Evolutionary conservation across 2,329 filamentous ascomycete species (phyloP).

Genomic region (Microsporum ferrugineum): DNA sequence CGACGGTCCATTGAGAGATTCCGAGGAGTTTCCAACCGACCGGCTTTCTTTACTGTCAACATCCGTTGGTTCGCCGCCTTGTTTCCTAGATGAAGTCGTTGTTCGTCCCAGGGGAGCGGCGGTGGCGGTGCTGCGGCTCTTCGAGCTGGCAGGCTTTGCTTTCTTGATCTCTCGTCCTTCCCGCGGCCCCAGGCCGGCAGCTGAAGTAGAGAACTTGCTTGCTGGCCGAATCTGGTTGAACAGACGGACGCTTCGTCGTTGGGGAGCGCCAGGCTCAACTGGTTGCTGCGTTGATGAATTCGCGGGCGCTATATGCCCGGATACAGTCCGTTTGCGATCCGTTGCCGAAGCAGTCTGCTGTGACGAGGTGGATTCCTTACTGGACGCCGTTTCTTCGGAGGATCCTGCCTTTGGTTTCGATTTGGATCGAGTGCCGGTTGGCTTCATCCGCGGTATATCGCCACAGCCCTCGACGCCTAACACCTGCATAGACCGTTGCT

Average conservation of each 20-base stretch:
- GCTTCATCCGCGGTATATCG: slow-evolving; percentile 55
- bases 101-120: slow-evolving; percentile 72
- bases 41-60: slow-evolving; percentile 53
- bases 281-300: slow-evolving; percentile 38
- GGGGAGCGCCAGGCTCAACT: slow-evolving; percentile 52
- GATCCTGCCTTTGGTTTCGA: slow-evolving; percentile 29
- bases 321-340: slow-evolving; percentile 84
- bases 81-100: slow-evolving; percentile 82
- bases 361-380: slow-evolving; percentile 24
- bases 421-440: slow-evolving; percentile 36
- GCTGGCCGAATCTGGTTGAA: slow-evolving; percentile 59
- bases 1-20: slow-evolving; percentile 19
- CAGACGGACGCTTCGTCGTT: slow-evolving; percentile 61
- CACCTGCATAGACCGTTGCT: slow-evolving; percentile 44
- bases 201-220: slow-evolving; percentile 49
- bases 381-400: slow-evolving; percentile 28
- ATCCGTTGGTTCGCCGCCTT: slow-evolving; percentile 51
- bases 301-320: slow-evolving; percentile 56
- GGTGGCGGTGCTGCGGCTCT: slow-evolving; percentile 52
- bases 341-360: slow-evolving; percentile 26
- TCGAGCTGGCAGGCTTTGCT: slow-evolving; percentile 62
- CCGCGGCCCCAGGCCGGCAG: slow-evolving; percentile 46
- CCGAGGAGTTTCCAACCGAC: slow-evolving; percentile 19
- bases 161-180: slow-evolving; percentile 70
- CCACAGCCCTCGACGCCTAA: slow-evolving; percentile 39